Evolutionary conservation across 1,284 basidiomycete species (phyloP).

Genomic region (Fomes fomentarius): DNA sequence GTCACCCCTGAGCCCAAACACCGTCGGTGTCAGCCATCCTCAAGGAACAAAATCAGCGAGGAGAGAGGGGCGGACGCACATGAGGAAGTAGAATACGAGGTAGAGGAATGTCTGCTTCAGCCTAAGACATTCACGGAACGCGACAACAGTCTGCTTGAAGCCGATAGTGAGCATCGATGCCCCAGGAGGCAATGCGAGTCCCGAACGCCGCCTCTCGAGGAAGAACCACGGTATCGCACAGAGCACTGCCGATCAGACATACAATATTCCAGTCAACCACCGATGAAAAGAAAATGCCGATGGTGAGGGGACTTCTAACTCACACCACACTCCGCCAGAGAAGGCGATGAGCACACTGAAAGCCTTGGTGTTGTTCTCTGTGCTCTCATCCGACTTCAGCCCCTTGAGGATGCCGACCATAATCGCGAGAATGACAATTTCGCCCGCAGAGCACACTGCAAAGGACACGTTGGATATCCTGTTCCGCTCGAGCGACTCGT

Average conservation of each 20-base stretch:
- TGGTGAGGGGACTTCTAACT: too few species aligned
- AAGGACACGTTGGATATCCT: constrained; percentile 84
- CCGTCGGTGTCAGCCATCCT: too few species aligned
- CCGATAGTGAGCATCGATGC: constrained; percentile 72
- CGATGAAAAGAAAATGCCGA: too few species aligned
- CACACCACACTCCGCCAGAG: constrained; percentile 76
- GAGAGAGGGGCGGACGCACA: constrained; percentile 44
- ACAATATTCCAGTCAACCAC: too few species aligned
- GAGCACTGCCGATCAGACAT: constrained; percentile 51
- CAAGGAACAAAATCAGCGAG: too few species aligned
- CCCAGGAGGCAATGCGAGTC: constrained; percentile 64
- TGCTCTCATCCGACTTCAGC: constrained; percentile 62
- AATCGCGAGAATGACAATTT: constrained; percentile 71
- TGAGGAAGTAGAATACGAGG: constrained; percentile 76
- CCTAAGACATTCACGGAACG: constrained; percentile 65
- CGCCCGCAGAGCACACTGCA: constrained; percentile 71
- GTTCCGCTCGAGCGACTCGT: constrained; percentile 74
- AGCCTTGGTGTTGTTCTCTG: constrained; percentile 77
- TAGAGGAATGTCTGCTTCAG: constrained; percentile 81
- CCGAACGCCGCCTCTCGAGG: constrained; percentile 69
- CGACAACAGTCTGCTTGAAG: constrained; percentile 69
- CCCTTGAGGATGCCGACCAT: constrained; percentile 81
- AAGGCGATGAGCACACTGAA: constrained; percentile 80
- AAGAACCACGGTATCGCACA: constrained; percentile 82
- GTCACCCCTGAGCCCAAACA: constrained; percentile 44